Evolutionary conservation across 768 basidiomycete species (phyloP), one percentile per base, ranked within the genome.

Genomic region (Termitomyces sp.): DNA sequence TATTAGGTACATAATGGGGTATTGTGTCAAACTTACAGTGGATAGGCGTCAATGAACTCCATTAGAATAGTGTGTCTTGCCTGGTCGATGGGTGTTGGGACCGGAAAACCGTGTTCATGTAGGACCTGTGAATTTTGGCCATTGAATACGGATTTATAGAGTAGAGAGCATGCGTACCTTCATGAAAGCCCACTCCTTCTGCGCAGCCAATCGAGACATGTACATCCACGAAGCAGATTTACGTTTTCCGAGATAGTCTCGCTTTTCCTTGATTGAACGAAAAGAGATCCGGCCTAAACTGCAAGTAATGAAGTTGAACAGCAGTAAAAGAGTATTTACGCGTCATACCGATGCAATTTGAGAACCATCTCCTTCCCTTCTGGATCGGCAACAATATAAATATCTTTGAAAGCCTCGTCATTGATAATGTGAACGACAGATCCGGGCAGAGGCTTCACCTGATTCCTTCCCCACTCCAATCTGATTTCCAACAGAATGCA

Each of bases 161-260:
- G 40, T 41, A 33, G 5, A 55, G 7, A 9, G 23, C 19, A 15
- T 51, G 10, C 62, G 28, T 48, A 93, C 96, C 80, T 97, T 98
- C 92, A 99, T 96, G 70, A 98, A 99, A 1, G 92, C 93, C 83
- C 87, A 99, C 69, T 99, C 97, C 68, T 98, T 98, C 74, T 96
- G 89, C 9, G 97, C 97, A 17, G 95, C 89, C 46, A 99, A 73
- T 21, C 97, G 83, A 21, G 93, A 95, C 91, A 99, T 92, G 73
- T 98, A 98, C 94, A 98, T 97, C 97, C 97, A 99, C 17, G 92
- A 92, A 0, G 97, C 96, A 17, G 89, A 91, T 71, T 94, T 94
- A 42, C 97, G 83, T 70, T 94, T 96, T 23, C 95, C 93, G 54
- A 99, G 75, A 68, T 98, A 99, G 67, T 99, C 97, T 58, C 97